Evolutionary conservation across 148 eudicot species (phyloP), one percentile per base, ranked within the genome.

Genomic region (Linanthus parryae): DNA sequence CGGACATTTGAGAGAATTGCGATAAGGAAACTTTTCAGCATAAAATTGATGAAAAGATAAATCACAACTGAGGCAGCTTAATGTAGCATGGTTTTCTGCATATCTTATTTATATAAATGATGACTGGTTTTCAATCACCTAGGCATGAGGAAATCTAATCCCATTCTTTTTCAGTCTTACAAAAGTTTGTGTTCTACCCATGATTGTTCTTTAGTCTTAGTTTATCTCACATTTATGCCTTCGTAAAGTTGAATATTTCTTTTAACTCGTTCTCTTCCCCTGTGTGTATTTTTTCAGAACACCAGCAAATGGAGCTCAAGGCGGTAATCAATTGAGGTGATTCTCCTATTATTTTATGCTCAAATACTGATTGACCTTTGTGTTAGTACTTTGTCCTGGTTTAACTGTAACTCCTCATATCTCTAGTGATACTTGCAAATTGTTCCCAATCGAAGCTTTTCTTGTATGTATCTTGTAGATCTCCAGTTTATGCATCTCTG

Each of bases 321-420:
- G 56, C 14, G 75, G 85, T 56, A 76, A 61, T 64, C 88, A 87
- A 55, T 65, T 87, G 22, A 83, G 95, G 96, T 87, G 31, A 68
- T 44, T 67, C 31, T 53, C 37, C 17, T 58, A 47, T 35, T 10
- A 21, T 9, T 38, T 17, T 46, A 21, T 52, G 38, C 21, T 34
- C 3, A 29, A 31, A 10, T 51, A 15, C 14, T n/a, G 37, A 36
- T 40, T 5, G 33, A 36, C 22, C 57, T 12, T 42, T 17, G 15
- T 15, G 21, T 20, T 39, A n/a, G n/a, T n/a, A n/a, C 14, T 27
- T 39, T 19, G 13, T 7, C 19, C 6, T 40, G 14, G 19, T 4
- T 18, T 20, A 20, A 42, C 18, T 37, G 19, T 41, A 41, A 7
- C 17, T 20, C 18, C 10, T 54, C 4, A 20, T 9, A 29, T 42